A percentile compares a stretch with the other conserved stretches of the same genome.
Evolutionary conservation across 768 basidiomycete species (phyloP).

Genomic region (Panaeolus cyanescens): DNA sequence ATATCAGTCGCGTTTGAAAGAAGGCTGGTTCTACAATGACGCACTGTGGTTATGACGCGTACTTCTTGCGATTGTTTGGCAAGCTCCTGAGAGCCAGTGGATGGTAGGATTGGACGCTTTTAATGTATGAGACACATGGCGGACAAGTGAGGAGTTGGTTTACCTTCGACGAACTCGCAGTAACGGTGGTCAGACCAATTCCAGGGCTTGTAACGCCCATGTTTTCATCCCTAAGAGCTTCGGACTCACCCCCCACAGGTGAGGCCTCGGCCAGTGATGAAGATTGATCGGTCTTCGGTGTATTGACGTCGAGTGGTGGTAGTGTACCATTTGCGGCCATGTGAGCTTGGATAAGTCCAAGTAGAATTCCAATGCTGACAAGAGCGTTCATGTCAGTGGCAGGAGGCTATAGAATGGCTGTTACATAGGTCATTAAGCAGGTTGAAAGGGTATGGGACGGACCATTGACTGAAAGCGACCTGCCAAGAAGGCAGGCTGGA

Average conservation of each 20-base stretch:
- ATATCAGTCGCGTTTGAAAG: background rate
- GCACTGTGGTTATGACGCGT: background rate
- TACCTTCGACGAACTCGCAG: background rate
- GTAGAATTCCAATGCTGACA: background rate
- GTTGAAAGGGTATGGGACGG: too few relatives aligned
- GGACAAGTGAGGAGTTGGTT: background rate
- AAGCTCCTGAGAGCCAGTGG: too few relatives aligned
- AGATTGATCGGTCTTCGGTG: background rate
- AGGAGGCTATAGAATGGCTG: too few relatives aligned
- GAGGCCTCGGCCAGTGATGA: background rate
- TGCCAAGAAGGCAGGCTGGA: background rate
- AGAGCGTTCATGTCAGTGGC: background rate
- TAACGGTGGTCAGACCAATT: background rate
- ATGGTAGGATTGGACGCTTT: too few relatives aligned
- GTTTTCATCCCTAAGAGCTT: background rate
- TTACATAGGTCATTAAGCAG: too few relatives aligned
- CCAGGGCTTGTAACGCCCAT: background rate
- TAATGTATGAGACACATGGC: background rate
- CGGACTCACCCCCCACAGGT: background rate
- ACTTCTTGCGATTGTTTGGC: background rate
- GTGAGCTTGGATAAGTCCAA: background rate
- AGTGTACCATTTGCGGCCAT: background rate
- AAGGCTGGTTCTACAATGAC: background rate
- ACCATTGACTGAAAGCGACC: background rate
- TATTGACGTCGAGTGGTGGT: background rate